Conservation (phyloP, 1,284 basidiomycete genomes). For the Cryptococcus hybrid region DNA sequence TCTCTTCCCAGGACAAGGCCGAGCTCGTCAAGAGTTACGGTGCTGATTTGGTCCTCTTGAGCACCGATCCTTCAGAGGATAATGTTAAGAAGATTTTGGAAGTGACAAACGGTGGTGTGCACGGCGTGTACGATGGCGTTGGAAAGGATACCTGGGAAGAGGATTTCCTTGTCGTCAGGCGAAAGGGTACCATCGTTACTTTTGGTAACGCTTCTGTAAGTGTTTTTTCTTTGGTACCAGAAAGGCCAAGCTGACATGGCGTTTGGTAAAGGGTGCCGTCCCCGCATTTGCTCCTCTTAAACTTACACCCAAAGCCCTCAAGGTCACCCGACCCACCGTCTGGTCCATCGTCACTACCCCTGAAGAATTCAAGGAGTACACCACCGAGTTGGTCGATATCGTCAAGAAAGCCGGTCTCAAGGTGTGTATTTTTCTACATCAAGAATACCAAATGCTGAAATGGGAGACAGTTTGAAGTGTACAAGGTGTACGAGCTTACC, state of each 20-base stretch:
- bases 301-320: slow-evolving; percentile 82
- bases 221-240: not conserved
- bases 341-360: slow-evolving; percentile 64
- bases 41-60: slow-evolving; percentile 82
- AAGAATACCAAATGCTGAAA: not conserved
- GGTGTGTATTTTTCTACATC: slow-evolving; percentile 26
- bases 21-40: slow-evolving; percentile 76
- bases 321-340: slow-evolving; percentile 65
- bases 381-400: slow-evolving; percentile 64
- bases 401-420: slow-evolving; percentile 65
- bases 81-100: slow-evolving; percentile 62
- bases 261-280: slow-evolving; percentile 20
- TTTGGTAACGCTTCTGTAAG: slow-evolving; percentile 85
- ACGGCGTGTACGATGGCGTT: slow-evolving; percentile 87
- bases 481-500: slow-evolving; percentile 79
- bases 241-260: too few relatives aligned
- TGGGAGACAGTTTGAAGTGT: slow-evolving; percentile 57
- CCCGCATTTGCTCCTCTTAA: slow-evolving; percentile 67
- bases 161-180: slow-evolving; percentile 73
- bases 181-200: slow-evolving; percentile 74
- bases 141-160: slow-evolving; percentile 89
- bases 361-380: slow-evolving; percentile 68
- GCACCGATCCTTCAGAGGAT: slow-evolving; percentile 58
- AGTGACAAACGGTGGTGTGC: slow-evolving; percentile 79
- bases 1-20: slow-evolving; percentile 80